Conservation (phyloP, 208 protist genomes). For the Trypanosoma melophagium region DNA sequence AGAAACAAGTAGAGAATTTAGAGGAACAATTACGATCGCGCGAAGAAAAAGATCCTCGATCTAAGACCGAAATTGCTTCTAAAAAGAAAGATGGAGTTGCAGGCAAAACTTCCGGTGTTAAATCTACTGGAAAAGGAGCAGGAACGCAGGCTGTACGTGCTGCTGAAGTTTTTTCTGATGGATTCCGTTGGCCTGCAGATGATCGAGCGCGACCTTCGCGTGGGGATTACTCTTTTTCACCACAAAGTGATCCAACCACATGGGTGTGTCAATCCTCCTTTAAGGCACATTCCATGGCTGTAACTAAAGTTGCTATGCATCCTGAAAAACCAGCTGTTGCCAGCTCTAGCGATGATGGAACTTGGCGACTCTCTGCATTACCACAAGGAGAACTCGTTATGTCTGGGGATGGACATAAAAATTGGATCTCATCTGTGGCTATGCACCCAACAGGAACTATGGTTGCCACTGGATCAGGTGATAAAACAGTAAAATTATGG, state of each 20-base stretch:
- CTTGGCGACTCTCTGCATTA: slow-evolving; percentile 94
- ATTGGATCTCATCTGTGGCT: slow-evolving; percentile 89
- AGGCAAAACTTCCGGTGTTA: slow-evolving; percentile 1
- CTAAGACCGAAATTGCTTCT: slow-evolving; percentile 17
- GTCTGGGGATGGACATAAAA: slow-evolving; percentile 93
- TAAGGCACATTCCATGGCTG: slow-evolving; percentile 83
- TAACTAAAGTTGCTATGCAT: slow-evolving; percentile 90
- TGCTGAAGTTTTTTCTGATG: slow-evolving; percentile 26
- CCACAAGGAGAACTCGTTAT: slow-evolving; percentile 93
- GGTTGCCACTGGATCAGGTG: slow-evolving; percentile 93
- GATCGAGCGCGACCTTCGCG: slow-evolving; percentile 35
- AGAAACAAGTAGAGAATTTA: slow-evolving; percentile 61
- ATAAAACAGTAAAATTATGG: slow-evolving; percentile 97
- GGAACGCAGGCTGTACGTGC: neutral
- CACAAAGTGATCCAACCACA: slow-evolving; percentile 30
- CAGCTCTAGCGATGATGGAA: slow-evolving; percentile 94
- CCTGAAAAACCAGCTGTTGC: slow-evolving; percentile 94
- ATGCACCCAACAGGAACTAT: slow-evolving; percentile 92
- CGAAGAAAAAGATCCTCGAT: neutral
- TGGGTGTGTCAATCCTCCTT: slow-evolving; percentile 76
- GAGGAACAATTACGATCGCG: slow-evolving; percentile 31
- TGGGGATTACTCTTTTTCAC: neutral
- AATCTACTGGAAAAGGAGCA: slow-evolving; percentile 21
- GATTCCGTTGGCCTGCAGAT: slow-evolving; percentile 73
- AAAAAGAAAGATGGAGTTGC: slow-evolving; percentile 15